phyloP scores from a whole-genome alignment of 2,329 filamentous ascomycete species.

The Fusarium citri region DNA sequence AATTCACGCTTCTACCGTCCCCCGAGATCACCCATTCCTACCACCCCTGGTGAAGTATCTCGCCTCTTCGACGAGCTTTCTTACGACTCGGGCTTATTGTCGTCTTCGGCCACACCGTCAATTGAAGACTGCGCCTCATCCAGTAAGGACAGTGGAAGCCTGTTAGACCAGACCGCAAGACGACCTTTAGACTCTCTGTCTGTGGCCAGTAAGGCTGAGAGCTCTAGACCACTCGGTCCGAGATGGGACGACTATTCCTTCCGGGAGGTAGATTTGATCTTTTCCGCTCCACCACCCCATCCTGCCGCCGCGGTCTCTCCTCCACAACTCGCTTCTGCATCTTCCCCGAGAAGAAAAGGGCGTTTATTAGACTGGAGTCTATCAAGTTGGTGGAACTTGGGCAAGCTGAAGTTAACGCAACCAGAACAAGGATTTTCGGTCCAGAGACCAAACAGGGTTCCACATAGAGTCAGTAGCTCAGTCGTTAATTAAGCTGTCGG shows the following conservation, averaged over 20 bases:
- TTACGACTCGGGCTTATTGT: background rate
- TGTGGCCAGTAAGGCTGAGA: background rate
- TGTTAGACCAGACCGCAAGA: background rate
- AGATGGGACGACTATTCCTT: background rate
- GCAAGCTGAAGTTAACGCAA: background rate
- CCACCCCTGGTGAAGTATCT: background rate
- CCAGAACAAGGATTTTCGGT: background rate
- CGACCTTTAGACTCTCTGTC: background rate
- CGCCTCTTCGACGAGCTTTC: background rate
- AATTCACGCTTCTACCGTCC: background rate
- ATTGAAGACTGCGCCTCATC: accelerated
- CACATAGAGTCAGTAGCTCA: background rate
- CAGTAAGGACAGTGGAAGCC: background rate
- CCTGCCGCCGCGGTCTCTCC: background rate
- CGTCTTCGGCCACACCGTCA: background rate
- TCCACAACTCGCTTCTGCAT: background rate
- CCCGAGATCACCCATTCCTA: background rate
- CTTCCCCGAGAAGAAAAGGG: background rate
- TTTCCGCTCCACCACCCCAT: background rate
- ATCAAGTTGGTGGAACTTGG: background rate
- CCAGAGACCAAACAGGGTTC: background rate
- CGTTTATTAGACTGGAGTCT: background rate
- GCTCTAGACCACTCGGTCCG: background rate
- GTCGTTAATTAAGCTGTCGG: background rate
- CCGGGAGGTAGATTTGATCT: background rate